Evolutionary conservation across 83 land plant species (phyloP).

Genomic region (Larix sibirica): DNA sequence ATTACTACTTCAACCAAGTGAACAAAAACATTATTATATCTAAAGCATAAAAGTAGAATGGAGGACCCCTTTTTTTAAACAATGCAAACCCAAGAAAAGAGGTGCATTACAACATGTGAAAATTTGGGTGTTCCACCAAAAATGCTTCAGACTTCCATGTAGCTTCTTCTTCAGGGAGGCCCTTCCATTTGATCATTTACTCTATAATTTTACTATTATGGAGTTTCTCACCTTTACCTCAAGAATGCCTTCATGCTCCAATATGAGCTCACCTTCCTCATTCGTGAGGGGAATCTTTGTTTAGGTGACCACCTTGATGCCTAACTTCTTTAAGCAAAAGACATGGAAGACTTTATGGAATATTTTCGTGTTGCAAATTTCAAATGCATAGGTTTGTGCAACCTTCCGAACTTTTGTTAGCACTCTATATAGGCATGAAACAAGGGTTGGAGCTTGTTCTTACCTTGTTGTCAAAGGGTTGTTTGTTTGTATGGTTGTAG

Average conservation of each 20-base stretch:
- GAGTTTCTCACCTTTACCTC: neutral
- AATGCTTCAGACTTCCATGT: neutral
- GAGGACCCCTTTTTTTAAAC: too few species aligned
- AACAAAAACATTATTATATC: too few species aligned
- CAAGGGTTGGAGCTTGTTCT: neutral
- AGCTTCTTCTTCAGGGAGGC: neutral
- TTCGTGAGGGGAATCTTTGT: neutral
- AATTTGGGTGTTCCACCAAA: neutral
- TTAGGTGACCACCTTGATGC: neutral
- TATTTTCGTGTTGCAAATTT: neutral
- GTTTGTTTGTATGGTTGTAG: neutral
- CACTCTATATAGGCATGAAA: neutral
- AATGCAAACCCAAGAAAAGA: too few species aligned
- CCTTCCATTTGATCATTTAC: neutral
- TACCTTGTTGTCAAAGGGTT: neutral
- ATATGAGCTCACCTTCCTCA: neutral
- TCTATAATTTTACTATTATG: neutral
- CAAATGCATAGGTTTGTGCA: neutral
- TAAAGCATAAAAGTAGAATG: too few species aligned
- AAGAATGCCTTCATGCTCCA: neutral
- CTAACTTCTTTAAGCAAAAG: neutral
- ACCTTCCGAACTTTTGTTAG: neutral
- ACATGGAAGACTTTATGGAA: neutral
- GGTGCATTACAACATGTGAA: too few species aligned
- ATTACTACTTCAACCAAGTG: too few species aligned